A percentile compares a stretch with the other conserved stretches of the same genome.
phyloP scores from a whole-genome alignment of 441 rosid genomes.

The Mallotus repandus region DNA sequence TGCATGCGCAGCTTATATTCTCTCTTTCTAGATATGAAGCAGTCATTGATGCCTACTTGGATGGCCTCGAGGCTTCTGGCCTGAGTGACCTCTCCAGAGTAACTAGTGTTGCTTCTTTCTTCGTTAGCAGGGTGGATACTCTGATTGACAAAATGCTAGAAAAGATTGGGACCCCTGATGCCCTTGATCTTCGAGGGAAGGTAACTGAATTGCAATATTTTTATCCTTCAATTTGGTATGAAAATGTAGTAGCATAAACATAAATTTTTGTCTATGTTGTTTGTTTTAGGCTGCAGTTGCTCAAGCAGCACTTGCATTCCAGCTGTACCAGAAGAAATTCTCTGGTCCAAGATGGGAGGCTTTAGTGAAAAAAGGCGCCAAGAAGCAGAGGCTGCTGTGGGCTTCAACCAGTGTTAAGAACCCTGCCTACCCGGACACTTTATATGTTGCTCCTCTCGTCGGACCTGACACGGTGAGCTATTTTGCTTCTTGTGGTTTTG shows the following conservation, averaged over 20 bases:
- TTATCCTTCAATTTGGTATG: background rate
- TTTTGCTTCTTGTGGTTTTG: conserved; percentile 13
- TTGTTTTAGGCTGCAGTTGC: conserved; percentile 87
- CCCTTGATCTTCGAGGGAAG: conserved; percentile 96
- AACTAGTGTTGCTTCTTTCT: conserved; percentile 97
- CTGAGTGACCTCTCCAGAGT: conserved; percentile 86
- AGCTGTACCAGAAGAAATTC: conserved; percentile 95
- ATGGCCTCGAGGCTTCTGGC: conserved; percentile 98
- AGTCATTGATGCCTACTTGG: conserved; percentile 97
- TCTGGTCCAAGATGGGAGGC: conserved; percentile 99
- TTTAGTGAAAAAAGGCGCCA: conserved; percentile 90
- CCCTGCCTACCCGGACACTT: conserved; percentile 84
- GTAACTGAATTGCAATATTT: conserved; percentile 30
- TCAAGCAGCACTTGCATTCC: conserved; percentile 91
- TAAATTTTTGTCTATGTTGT: conserved; percentile 13
- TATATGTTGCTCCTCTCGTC: conserved; percentile 84
- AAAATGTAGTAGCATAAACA: background rate
- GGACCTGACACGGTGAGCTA: conserved; percentile 93
- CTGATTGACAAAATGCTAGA: conserved; percentile 94
- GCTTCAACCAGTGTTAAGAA: conserved; percentile 97
- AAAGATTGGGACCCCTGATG: conserved; percentile 90
- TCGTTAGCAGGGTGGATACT: conserved; percentile 96
- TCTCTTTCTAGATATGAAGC: conserved; percentile 91
- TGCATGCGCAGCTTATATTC: conserved; percentile 75
- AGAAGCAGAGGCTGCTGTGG: conserved; percentile 96